Conservation (phyloP, 1,284 basidiomycete genomes). For the Moniliophthora roreri region DNA sequence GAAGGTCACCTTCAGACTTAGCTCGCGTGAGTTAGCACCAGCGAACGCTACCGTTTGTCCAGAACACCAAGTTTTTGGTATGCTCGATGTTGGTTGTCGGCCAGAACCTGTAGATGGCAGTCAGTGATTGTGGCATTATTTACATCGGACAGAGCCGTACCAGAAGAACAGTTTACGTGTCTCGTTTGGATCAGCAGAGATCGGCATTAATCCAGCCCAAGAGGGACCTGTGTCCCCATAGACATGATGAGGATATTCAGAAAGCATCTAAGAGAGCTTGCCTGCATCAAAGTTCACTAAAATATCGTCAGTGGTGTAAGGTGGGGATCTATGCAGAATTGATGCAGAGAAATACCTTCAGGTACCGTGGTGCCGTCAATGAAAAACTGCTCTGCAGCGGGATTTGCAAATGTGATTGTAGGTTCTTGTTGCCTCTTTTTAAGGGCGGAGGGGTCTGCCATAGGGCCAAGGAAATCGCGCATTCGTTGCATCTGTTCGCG, state of each 20-base stretch:
- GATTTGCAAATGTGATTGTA: slow-evolving; percentile 60
- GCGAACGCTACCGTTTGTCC: slow-evolving; percentile 41
- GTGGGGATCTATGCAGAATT: neutral
- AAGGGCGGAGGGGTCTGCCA: slow-evolving; percentile 14
- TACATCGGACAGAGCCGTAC: slow-evolving; percentile 39
- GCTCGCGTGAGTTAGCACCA: slow-evolving; percentile 15
- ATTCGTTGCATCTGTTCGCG: slow-evolving; percentile 46
- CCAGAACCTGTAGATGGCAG: slow-evolving; percentile 26
- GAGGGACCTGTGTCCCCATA: slow-evolving; percentile 42
- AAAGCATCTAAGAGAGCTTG: neutral
- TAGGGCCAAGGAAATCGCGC: slow-evolving; percentile 41
- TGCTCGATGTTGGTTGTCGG: slow-evolving; percentile 47
- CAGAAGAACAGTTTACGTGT: slow-evolving; percentile 77
- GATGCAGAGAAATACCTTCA: slow-evolving; percentile 38
- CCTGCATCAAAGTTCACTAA: slow-evolving; percentile 57
- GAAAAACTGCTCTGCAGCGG: slow-evolving; percentile 59
- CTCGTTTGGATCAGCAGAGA: slow-evolving; percentile 55
- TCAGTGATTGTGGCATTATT: neutral
- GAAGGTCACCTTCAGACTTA: neutral
- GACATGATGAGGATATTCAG: neutral
- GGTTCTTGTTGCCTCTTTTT: slow-evolving; percentile 31
- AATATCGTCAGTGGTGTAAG: neutral
- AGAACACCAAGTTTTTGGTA: slow-evolving; percentile 51
- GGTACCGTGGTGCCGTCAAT: slow-evolving; percentile 66
- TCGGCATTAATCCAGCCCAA: slow-evolving; percentile 68